Conservation (phyloP, 176 grass and related monocot genomes). For the Carex parvula region DNA sequence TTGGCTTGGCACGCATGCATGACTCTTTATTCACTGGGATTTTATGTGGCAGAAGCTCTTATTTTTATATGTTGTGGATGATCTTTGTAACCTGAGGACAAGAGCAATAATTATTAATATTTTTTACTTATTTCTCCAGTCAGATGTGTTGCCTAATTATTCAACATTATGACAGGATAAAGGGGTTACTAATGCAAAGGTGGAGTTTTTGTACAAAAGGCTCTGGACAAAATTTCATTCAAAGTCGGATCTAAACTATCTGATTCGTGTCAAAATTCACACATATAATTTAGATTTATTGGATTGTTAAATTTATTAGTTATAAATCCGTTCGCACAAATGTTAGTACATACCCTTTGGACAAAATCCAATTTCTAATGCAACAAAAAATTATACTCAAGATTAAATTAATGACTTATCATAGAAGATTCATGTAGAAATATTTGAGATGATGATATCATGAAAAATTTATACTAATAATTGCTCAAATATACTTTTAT, state of each 20-base stretch:
- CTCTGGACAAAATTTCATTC: too few species aligned
- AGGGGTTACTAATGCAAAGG: too few species aligned
- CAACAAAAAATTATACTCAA: background rate
- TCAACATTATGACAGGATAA: background rate
- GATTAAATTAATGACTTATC: constrained; percentile 5
- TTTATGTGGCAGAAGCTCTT: background rate
- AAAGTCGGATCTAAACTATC: too few species aligned
- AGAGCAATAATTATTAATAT: background rate
- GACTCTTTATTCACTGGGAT: constrained; percentile 16
- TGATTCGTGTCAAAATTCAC: too few species aligned
- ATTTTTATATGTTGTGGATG: background rate
- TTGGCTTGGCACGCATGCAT: constrained; percentile 27
- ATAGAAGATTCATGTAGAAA: background rate
- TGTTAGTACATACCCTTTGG: too few species aligned
- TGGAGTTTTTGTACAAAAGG: too few species aligned
- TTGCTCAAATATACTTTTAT: background rate
- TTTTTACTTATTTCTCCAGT: background rate
- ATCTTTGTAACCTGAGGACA: background rate
- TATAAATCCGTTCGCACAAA: too few species aligned
- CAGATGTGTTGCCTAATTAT: background rate
- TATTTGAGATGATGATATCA: background rate
- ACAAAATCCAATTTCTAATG: too few species aligned
- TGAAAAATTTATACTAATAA: too few species aligned
- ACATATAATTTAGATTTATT: too few species aligned
- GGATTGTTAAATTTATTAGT: too few species aligned